phyloP scores from a whole-genome alignment of 1,284 basidiomycete genomes.

The Cystodermella granulosa region DNA sequence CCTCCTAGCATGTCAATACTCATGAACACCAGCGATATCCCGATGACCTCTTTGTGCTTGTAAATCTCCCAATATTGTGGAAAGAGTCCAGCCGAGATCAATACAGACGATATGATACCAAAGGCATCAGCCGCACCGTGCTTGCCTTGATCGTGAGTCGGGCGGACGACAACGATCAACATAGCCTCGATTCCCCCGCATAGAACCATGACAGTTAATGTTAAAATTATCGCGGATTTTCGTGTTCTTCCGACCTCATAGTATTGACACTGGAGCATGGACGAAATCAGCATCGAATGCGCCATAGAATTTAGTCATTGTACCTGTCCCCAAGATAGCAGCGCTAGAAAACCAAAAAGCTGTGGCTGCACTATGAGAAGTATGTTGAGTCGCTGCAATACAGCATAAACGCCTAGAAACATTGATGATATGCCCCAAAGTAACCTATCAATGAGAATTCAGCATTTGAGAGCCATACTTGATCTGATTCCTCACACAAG shows the following conservation, averaged over 20 bases:
- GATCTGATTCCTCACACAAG: conserved; percentile 56
- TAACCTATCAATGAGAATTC: conserved; percentile 38
- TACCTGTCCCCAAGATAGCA: conserved; percentile 65
- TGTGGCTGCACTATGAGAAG: conserved; percentile 76
- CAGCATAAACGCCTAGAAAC: conserved; percentile 67
- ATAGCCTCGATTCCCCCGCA: conserved; percentile 19
- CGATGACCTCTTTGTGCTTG: conserved; percentile 63
- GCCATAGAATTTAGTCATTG: no score
- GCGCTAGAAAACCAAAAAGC: conserved; percentile 57
- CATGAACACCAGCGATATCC: conserved; percentile 71
- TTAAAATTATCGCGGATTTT: conserved; percentile 12
- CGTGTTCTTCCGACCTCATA: conserved; percentile 19
- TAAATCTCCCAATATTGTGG: conserved; percentile 70
- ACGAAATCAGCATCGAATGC: no score
- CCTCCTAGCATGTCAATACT: conserved; percentile 67
- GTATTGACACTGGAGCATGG: conserved; percentile 27
- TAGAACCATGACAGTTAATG: conserved; percentile 13
- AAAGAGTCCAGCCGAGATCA: conserved; percentile 60
- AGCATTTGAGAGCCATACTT: no score
- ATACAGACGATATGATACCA: conserved; percentile 59
- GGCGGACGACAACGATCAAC: conserved; percentile 19
- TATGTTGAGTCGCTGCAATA: conserved; percentile 66
- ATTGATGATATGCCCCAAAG: conserved; percentile 62
- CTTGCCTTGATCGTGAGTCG: conserved; percentile 28
- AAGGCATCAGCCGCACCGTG: conserved; percentile 55